phyloP scores from a whole-genome alignment of 2,329 filamentous ascomycete genomes.

The Volutella citrinella region DNA sequence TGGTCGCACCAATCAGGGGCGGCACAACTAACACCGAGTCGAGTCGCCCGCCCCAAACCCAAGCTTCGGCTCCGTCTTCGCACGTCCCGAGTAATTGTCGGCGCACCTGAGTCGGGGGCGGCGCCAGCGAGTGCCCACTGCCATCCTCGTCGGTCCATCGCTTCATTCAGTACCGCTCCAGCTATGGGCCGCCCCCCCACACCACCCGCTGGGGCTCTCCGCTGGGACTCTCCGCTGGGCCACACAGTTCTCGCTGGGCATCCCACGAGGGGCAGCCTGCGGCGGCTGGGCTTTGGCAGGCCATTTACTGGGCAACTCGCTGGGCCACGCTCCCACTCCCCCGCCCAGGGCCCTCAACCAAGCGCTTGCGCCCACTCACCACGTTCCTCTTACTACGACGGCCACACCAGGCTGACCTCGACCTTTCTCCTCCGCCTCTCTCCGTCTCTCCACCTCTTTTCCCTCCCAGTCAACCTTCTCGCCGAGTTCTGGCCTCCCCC shows the following conservation, averaged over 20 bases:
- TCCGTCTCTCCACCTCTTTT: conserved; percentile 7
- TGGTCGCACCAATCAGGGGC: conserved; percentile 17
- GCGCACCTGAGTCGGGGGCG: conserved; percentile 17
- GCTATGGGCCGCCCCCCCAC: background rate
- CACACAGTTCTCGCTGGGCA: too few species aligned
- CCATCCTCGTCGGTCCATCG: conserved; percentile 6
- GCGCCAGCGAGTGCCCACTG: conserved; percentile 8
- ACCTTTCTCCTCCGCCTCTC: conserved; percentile 1
- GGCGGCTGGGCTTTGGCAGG: too few species aligned
- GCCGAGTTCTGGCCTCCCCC: too few species aligned
- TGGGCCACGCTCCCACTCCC: too few species aligned
- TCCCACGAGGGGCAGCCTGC: too few species aligned
- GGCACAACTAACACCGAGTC: conserved; percentile 19
- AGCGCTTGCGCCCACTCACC: conserved; percentile 12
- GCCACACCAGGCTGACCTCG: conserved; percentile 23
- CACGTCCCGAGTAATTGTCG: conserved; percentile 27
- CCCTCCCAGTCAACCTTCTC: conserved; percentile 6
- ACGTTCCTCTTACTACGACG: conserved; percentile 8
- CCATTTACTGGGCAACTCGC: too few species aligned
- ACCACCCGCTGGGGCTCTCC: conserved; percentile 4
- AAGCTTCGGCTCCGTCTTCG: conserved; percentile 11
- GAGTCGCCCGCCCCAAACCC: conserved; percentile 9
- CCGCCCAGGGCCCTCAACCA: conserved; percentile 19
- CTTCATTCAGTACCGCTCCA: conserved; percentile 3
- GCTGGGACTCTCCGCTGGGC: conserved; percentile 12